Percentiles rank a stretch among this genome's conserved stretches.
phyloP scores from a whole-genome alignment of 1,139 yeast genomes.

The Geotrichum australiense region DNA sequence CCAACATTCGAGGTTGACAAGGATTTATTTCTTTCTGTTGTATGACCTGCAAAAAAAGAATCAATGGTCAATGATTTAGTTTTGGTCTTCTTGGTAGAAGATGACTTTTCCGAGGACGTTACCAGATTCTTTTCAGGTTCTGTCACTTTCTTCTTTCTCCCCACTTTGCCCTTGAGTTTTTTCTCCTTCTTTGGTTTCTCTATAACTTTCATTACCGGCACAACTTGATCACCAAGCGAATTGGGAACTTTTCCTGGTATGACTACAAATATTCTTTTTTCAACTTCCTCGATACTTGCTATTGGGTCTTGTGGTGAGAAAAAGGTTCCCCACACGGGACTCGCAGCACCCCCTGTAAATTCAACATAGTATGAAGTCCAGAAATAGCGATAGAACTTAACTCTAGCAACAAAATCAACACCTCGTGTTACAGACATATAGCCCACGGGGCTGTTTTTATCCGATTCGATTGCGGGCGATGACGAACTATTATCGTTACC shows the following conservation, averaged over 20 bases:
- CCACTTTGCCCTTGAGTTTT: no score
- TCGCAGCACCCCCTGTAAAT: conserved; percentile 26
- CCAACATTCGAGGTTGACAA: no score
- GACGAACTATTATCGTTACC: conserved; percentile 22
- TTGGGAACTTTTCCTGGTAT: not conserved
- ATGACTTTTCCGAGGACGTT: no score
- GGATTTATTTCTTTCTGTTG: no score
- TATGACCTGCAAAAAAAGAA: no score
- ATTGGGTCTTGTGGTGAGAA: conserved; percentile 14
- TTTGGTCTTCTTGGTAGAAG: no score
- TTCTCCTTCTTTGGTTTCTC: no score
- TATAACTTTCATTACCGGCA: no score
- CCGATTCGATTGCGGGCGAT: no score
- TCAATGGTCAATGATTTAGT: no score
- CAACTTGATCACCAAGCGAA: not conserved
- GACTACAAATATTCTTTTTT: not conserved
- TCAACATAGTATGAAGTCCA: conserved; percentile 39
- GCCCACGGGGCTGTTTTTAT: conserved; percentile 23
- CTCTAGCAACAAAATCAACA: conserved; percentile 66
- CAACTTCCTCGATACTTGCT: not conserved
- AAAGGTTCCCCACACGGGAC: conserved; percentile 30
- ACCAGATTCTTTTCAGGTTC: no score
- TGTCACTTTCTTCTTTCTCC: no score
- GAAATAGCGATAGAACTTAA: conserved; percentile 64
- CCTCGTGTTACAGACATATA: conserved; percentile 49